Conservation (phyloP, 108 stramenopile genomes). For the Conticribra guillardii region DNA sequence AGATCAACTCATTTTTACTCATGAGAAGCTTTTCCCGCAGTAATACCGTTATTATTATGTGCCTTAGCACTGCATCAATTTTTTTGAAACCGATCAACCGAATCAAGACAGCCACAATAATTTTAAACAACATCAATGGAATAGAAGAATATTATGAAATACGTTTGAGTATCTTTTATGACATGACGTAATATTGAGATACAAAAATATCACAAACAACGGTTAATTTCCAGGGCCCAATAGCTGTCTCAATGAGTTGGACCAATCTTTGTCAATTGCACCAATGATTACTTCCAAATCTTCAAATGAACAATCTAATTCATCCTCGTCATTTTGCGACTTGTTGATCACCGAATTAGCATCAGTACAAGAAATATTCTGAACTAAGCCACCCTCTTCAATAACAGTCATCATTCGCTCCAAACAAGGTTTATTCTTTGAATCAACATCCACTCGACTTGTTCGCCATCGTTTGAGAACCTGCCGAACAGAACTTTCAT, state of each 20-base stretch:
- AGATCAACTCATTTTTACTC: no score
- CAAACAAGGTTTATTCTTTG: constrained; percentile 67
- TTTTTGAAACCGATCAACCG: no score
- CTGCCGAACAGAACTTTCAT: constrained; percentile 26
- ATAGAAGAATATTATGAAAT: no score
- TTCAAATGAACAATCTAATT: constrained; percentile 11
- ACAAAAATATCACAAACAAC: no score
- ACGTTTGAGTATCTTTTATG: background rate
- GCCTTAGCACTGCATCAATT: no score
- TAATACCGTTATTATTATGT: no score
- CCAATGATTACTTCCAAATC: background rate
- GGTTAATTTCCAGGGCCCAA: no score
- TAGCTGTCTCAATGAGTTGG: background rate
- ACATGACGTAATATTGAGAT: no score
- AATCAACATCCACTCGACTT: constrained; percentile 76
- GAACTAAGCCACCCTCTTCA: constrained; percentile 42
- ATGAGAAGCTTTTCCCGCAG: no score
- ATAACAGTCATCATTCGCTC: constrained; percentile 76
- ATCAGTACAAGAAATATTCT: background rate
- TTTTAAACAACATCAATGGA: no score
- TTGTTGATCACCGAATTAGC: background rate
- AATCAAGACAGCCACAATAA: no score
- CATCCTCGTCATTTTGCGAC: background rate
- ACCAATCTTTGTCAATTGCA: constrained; percentile 2
- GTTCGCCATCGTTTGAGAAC: constrained; percentile 81